Evolutionary conservation across 225 moss, liverwort and hornwort genomes (phyloP).

Genomic region (Pleurozium schreberi): DNA sequence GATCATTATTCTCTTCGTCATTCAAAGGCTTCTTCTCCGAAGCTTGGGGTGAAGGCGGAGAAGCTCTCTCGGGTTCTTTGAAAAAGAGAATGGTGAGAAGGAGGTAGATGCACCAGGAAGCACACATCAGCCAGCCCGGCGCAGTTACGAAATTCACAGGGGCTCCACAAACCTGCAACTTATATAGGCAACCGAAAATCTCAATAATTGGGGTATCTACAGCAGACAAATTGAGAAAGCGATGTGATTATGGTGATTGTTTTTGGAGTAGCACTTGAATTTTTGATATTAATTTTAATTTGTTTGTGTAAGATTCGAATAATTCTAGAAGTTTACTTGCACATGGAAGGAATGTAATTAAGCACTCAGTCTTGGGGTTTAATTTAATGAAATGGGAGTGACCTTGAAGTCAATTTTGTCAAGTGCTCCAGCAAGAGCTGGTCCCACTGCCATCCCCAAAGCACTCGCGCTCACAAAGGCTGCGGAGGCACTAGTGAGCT

Average conservation of each 20-base stretch:
- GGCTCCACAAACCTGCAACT: conserved; percentile 36
- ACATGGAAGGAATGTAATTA: neutral
- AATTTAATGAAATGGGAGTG: neutral
- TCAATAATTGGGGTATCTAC: neutral
- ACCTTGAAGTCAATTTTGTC: conserved; percentile 14
- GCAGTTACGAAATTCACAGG: conserved; percentile 75
- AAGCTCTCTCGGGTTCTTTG: conserved; percentile 54
- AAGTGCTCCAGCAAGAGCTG: conserved; percentile 62
- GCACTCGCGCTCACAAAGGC: conserved; percentile 95
- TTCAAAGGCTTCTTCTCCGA: conserved; percentile 10
- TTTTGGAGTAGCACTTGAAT: neutral
- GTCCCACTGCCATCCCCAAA: conserved; percentile 91
- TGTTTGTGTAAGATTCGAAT: neutral
- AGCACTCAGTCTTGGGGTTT: neutral
- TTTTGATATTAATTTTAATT: neutral
- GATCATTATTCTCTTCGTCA: neutral
- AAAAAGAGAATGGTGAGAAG: conserved; percentile 44
- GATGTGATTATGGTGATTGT: neutral
- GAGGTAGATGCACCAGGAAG: conserved; percentile 29
- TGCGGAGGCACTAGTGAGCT: conserved; percentile 74
- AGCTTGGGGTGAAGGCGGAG: neutral
- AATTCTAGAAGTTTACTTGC: neutral
- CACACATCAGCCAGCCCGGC: conserved; percentile 85
- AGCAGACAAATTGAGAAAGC: neutral
- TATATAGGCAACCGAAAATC: neutral